Evolutionary conservation across 2,329 filamentous ascomycete species (phyloP).

Genomic region (Tolypocladium ophioglossoides): DNA sequence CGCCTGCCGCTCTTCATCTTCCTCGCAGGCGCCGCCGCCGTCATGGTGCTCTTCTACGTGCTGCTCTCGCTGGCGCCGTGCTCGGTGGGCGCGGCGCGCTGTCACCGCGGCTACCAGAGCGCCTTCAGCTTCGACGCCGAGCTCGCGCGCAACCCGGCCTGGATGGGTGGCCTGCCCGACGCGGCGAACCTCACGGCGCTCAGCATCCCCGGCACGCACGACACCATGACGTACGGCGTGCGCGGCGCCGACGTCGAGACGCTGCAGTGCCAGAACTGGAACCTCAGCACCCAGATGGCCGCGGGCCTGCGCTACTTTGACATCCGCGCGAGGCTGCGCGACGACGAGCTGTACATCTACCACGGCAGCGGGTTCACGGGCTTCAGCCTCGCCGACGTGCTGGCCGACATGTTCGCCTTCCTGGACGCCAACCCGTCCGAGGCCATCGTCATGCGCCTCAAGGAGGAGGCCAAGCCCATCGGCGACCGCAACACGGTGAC

Average conservation of each 20-base stretch:
- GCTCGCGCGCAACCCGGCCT: constrained; percentile 19
- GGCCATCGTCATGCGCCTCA: constrained; percentile 38
- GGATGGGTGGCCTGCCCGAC: constrained; percentile 35
- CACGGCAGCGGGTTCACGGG: constrained; percentile 35
- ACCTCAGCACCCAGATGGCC: constrained; percentile 31
- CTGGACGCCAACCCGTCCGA: constrained; percentile 33
- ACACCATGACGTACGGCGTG: constrained; percentile 38
- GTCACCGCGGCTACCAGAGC: constrained; percentile 18
- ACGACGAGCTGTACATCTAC: constrained; percentile 34
- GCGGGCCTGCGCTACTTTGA: constrained; percentile 40
- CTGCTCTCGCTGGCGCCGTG: constrained; percentile 13
- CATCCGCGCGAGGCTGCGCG: constrained; percentile 32
- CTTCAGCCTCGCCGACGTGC: constrained; percentile 30
- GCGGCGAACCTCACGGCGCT: constrained; percentile 28
- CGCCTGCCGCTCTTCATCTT: constrained; percentile 9
- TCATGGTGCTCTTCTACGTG: neutral
- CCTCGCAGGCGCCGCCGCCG: constrained; percentile 4
- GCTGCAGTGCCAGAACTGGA: constrained; percentile 37
- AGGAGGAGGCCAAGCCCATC: constrained; percentile 32
- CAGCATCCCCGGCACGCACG: constrained; percentile 42
- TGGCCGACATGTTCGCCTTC: constrained; percentile 33
- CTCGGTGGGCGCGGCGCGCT: constrained; percentile 13
- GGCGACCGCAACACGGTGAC: constrained; percentile 23
- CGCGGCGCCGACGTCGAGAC: constrained; percentile 10
- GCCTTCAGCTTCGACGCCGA: constrained; percentile 32